These are phyloP conservation scores for Trebouxia sp. DNA, from an alignment of 139 green algal species.

Conservation along the genomic window DNA sequence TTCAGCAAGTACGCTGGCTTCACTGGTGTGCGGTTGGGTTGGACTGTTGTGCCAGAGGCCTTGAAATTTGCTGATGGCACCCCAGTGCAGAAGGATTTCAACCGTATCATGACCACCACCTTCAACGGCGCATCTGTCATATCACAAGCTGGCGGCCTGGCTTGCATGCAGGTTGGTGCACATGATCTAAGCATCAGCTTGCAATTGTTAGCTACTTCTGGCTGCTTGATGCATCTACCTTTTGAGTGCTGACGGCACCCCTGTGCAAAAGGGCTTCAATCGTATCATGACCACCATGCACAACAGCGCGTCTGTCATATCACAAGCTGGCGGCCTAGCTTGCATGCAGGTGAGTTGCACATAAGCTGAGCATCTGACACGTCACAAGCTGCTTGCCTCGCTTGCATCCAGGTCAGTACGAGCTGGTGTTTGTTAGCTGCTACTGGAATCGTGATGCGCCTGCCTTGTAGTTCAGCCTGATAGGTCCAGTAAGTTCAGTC, in stretches of 20 bases:
- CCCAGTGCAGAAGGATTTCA: slow-evolving; percentile 85
- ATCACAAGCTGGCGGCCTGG: slow-evolving; percentile 90
- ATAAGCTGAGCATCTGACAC: background rate
- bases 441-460: too few relatives aligned
- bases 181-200: too few relatives aligned
- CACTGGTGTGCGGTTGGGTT: slow-evolving; percentile 93
- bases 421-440: background rate
- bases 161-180: slow-evolving; percentile 77
- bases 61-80: slow-evolving; percentile 56
- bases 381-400: too few relatives aligned
- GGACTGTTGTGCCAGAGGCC: slow-evolving; percentile 95
- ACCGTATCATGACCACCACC: slow-evolving; percentile 94
- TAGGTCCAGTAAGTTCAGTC: too few relatives aligned
- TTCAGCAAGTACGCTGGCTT: slow-evolving; percentile 99
- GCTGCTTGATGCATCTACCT: background rate
- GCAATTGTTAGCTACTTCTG: background rate
- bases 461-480: too few relatives aligned
- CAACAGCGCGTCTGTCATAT: slow-evolving; percentile 96
- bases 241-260: slow-evolving; percentile 37
- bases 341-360: slow-evolving; percentile 71
- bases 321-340: slow-evolving; percentile 91
- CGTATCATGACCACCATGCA: slow-evolving; percentile 97
- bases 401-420: too few relatives aligned
- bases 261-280: slow-evolving; percentile 87
- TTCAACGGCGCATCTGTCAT: slow-evolving; percentile 99